Evolutionary conservation across 805 yeast species (phyloP).

Genomic region (Candida palmyrensis): DNA sequence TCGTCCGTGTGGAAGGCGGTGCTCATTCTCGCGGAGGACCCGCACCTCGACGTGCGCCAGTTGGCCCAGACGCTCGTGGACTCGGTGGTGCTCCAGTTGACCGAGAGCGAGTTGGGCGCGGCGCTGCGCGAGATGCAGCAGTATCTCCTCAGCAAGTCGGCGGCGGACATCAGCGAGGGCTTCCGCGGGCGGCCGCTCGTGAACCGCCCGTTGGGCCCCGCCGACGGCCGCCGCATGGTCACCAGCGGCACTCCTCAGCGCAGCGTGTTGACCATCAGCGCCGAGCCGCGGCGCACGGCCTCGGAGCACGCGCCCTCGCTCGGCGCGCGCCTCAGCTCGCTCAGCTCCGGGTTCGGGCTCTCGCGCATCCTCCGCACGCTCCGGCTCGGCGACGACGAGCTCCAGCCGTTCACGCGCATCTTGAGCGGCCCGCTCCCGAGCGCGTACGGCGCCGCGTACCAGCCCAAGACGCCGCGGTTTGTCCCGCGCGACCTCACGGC

Average conservation of each 20-base stretch:
- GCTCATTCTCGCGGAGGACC: constrained; percentile 78
- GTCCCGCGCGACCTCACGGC: constrained; percentile 27
- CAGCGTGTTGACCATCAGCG: constrained; percentile 23
- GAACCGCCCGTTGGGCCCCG: constrained; percentile 18
- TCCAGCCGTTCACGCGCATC: constrained; percentile 32
- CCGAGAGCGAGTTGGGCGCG: constrained; percentile 60
- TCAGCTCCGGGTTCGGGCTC: too few species aligned
- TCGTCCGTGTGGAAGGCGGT: constrained; percentile 85
- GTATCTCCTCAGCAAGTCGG: constrained; percentile 49
- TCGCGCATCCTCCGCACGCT: constrained; percentile 32
- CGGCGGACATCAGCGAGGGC: constrained; percentile 33
- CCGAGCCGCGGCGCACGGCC: constrained; percentile 19
- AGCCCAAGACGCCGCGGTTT: constrained; percentile 57
- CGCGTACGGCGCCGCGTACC: constrained; percentile 39
- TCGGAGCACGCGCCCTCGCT: constrained; percentile 27
- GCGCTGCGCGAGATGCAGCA: constrained; percentile 64
- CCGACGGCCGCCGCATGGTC: constrained; percentile 14
- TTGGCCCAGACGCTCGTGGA: constrained; percentile 75
- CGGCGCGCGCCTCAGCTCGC: constrained; percentile 25
- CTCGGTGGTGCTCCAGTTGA: constrained; percentile 57
- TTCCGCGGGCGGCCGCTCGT: constrained; percentile 38
- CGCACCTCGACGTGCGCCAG: constrained; percentile 72
- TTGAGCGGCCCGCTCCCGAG: constrained; percentile 32
- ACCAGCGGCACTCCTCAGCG: constrained; percentile 18
- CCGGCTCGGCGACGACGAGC: constrained; percentile 39